Evolutionary conservation across 2,329 filamentous ascomycete species (phyloP).

Genomic region (Penicillium concentricum): DNA sequence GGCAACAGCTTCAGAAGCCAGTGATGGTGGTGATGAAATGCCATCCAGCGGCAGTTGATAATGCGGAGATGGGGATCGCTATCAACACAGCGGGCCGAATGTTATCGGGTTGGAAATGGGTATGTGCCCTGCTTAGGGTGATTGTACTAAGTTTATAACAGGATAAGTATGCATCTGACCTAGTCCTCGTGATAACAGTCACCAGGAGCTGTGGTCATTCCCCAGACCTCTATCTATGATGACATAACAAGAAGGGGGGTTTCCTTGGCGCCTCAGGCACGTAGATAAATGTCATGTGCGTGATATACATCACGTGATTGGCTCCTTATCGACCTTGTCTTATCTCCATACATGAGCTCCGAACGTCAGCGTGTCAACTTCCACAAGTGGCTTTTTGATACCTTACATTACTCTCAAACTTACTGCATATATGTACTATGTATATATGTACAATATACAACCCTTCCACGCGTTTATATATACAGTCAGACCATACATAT

Average conservation of each 20-base stretch:
- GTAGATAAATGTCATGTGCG: not conserved
- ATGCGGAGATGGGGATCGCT: constrained; percentile 9
- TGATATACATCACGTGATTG: not conserved
- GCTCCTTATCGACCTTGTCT: not conserved
- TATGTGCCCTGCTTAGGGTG: not conserved
- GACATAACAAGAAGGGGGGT: constrained; percentile 16
- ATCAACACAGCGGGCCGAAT: not conserved
- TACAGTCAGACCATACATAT: no score
- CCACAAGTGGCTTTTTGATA: no score
- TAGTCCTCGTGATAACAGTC: constrained; percentile 12
- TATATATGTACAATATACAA: no score
- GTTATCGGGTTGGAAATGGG: not conserved
- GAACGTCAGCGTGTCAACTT: no score
- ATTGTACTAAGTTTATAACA: not conserved
- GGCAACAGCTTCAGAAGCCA: constrained; percentile 12
- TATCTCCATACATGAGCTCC: not conserved
- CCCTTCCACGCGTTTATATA: no score
- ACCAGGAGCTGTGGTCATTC: constrained; percentile 8
- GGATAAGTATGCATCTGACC: constrained; percentile 15
- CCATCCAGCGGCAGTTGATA: constrained; percentile 9
- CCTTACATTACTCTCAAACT: no score
- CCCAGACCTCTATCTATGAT: constrained; percentile 6
- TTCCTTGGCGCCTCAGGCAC: not conserved
- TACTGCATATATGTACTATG: no score
- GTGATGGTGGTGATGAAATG: constrained; percentile 3